Conservation (phyloP, 179 eudicot species). For the Drosera spatulata region DNA sequence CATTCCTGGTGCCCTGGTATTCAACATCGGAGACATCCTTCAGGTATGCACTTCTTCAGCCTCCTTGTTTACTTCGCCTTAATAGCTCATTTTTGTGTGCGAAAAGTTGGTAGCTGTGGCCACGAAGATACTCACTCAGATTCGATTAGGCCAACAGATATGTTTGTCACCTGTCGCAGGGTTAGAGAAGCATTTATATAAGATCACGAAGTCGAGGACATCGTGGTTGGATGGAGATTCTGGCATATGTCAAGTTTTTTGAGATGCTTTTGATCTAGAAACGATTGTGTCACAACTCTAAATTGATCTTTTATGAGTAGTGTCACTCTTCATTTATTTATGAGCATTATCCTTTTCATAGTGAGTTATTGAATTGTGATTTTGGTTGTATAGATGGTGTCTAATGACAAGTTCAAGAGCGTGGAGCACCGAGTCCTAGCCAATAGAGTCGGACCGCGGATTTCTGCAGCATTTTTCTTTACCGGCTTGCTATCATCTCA, state of each 20-base stretch:
- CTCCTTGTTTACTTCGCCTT: slow-evolving; percentile 10
- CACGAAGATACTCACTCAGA: not conserved
- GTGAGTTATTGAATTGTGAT: not conserved
- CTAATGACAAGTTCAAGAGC: slow-evolving; percentile 17
- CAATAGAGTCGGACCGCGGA: slow-evolving; percentile 14
- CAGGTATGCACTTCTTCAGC: slow-evolving; percentile 10
- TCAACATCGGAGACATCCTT: not conserved
- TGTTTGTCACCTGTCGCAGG: too few relatives aligned
- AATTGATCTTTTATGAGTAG: too few relatives aligned
- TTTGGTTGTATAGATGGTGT: slow-evolving; percentile 16
- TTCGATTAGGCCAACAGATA: too few relatives aligned
- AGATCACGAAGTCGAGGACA: too few relatives aligned
- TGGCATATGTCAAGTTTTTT: too few relatives aligned
- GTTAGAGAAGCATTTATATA: too few relatives aligned
- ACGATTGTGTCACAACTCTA: too few relatives aligned
- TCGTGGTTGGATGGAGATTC: too few relatives aligned
- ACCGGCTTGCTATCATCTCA: not conserved
- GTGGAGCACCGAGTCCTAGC: slow-evolving; percentile 1
- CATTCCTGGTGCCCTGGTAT: not conserved
- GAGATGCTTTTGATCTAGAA: too few relatives aligned
- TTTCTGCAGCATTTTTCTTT: slow-evolving; percentile 18
- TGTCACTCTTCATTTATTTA: not conserved
- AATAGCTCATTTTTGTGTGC: not conserved
- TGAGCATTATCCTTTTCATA: not conserved
- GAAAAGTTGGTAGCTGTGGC: not conserved